Base-by-base conservation (phyloP, 2,329 filamentous ascomycete species). In the Ophiosphaerella korrae region DNA sequence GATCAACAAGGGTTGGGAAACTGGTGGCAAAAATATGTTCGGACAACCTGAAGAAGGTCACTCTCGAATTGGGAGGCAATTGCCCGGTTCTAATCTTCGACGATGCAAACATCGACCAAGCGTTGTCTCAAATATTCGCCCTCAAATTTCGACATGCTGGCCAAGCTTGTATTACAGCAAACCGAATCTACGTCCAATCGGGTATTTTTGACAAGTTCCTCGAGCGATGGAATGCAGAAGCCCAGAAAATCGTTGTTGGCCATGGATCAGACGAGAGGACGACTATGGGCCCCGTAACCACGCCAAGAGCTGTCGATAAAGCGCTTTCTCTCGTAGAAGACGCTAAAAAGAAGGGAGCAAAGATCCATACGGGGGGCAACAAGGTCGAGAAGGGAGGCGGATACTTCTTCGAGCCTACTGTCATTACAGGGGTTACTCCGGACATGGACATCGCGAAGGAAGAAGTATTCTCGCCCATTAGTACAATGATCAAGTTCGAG, bases 401-500 rank as follows among this genome's bases (percentile, higher is more conserved):
- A 4, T 89, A 87, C 72, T 90, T 88, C 77, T 88, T 89, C 71
- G 79, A 87, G 66, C 86, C 85, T 1, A 89, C 86, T 0, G 82
- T 89, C 48, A 80, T 89, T 35, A 80, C 80, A 0, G 80, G 81
- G 4, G 82, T 85, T 55, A 84, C 78, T 6, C 72, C 77, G 8
- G 78, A 84, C 2, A 88, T 88, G 84, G 67, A 77, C 54, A 76
- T 80, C 48, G 66, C 75, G 2, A 73, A 76, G 1, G 86, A 89
- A 60, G 86, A 89, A 72, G 84, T 81, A 0, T 89, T 89, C 60
- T 85, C 84, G 0, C 86, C 86, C 0, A 79, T 89, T 31, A 77
- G 81, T 21, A 85, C 85, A 0, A 70, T 89, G 43, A 86, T 86
- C 62, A 78, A 79, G 48, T 89, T 89, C 56, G 82, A 87, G 21